These are phyloP conservation scores for Hansenula anomala DNA, from an alignment of 1,139 yeast species.

Conservation along the genomic window DNA sequence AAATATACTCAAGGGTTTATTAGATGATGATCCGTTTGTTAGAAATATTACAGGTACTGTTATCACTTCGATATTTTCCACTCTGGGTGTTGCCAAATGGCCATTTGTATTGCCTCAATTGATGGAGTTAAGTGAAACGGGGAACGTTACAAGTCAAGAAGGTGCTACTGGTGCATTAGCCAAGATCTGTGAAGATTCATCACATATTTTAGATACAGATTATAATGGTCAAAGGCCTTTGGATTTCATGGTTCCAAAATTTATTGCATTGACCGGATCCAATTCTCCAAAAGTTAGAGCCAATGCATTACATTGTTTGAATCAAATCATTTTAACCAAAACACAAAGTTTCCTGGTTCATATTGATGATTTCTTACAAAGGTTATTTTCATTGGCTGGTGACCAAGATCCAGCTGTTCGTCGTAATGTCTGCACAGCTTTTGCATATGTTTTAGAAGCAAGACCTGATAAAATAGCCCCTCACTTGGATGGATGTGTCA, in stretches of 20 bases:
- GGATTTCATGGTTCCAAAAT: slow-evolving; percentile 60
- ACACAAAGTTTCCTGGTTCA: slow-evolving; percentile 60
- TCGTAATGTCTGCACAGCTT: slow-evolving; percentile 73
- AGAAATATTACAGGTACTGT: slow-evolving; percentile 90
- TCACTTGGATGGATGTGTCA: slow-evolving; percentile 79
- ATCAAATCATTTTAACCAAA: slow-evolving; percentile 67
- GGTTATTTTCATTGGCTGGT: slow-evolving; percentile 59
- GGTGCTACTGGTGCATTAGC: slow-evolving; percentile 80
- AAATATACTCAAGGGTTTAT: slow-evolving; percentile 65
- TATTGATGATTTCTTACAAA: slow-evolving; percentile 60
- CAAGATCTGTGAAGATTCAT: slow-evolving; percentile 86
- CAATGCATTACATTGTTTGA: slow-evolving; percentile 66
- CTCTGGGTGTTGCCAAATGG: slow-evolving; percentile 72
- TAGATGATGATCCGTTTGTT: slow-evolving; percentile 54
- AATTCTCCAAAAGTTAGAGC: slow-evolving; percentile 50
- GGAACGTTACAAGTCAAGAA: slow-evolving; percentile 46
- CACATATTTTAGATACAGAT: slow-evolving; percentile 51
- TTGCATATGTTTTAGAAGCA: slow-evolving; percentile 66
- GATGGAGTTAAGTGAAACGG: slow-evolving; percentile 49
- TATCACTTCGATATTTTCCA: slow-evolving; percentile 72
- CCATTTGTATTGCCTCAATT: slow-evolving; percentile 68
- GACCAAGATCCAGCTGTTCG: slow-evolving; percentile 60
- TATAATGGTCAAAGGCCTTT: slow-evolving; percentile 66
- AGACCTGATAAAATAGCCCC: slow-evolving; percentile 79
- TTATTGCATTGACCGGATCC: slow-evolving; percentile 47